A percentile compares a stretch with the other conserved stretches of the same genome.
These are phyloP conservation scores for Vigna angularis DNA, from an alignment of 306 rosid species.

Conservation along the genomic window DNA sequence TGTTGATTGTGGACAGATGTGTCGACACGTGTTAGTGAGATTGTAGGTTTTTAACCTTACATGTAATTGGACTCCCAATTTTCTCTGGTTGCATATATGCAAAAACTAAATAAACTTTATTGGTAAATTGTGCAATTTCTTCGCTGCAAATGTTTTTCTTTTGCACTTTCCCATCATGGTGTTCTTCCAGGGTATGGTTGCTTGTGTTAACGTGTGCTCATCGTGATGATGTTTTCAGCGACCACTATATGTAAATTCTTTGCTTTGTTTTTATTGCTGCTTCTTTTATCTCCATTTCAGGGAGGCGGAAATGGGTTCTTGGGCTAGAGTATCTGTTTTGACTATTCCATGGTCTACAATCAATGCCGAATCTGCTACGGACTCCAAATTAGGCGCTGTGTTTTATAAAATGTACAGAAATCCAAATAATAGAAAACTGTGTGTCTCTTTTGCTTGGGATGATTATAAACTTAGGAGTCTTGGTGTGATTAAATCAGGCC, in stretches of 20 bases:
- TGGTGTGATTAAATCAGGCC: constrained; percentile 43
- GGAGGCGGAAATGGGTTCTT: constrained; percentile 52
- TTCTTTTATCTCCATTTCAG: constrained; percentile 40
- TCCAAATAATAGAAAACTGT: constrained; percentile 38
- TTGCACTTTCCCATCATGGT: background rate
- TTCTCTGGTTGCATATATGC: constrained; percentile 7
- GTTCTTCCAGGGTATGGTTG: background rate
- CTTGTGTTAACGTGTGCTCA: constrained; percentile 20
- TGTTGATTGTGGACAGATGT: background rate
- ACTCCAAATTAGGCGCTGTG: constrained; percentile 37
- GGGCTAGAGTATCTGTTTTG: constrained; percentile 47
- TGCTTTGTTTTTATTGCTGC: constrained; percentile 27
- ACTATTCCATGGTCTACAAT: constrained; percentile 42
- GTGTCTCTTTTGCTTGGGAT: constrained; percentile 39
- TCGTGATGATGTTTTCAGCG: constrained; percentile 13
- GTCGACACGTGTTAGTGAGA: background rate
- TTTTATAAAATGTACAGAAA: constrained; percentile 35
- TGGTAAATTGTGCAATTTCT: background rate
- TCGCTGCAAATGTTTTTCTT: background rate
- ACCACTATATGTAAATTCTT: constrained; percentile 36
- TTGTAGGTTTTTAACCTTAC: background rate
- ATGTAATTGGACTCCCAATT: background rate
- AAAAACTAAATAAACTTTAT: background rate
- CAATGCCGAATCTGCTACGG: constrained; percentile 39
- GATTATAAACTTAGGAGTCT: constrained; percentile 39